Conservation (phyloP, 2,329 filamentous ascomycete species). For the Coniella vitis region DNA sequence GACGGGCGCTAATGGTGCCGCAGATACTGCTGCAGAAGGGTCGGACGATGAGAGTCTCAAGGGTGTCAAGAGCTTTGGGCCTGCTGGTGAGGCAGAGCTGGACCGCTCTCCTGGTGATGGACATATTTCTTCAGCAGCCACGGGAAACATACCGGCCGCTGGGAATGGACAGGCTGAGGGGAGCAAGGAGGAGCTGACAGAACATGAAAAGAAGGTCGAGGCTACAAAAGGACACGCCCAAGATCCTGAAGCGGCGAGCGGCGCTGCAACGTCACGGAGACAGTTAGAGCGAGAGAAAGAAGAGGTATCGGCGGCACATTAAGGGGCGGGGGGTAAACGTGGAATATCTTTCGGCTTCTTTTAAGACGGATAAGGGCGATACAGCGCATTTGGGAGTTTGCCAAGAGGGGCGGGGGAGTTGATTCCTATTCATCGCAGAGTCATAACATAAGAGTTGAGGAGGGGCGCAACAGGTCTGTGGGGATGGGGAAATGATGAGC, state of each 20-base stretch:
- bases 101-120: not conserved
- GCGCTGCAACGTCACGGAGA: constrained; percentile 1
- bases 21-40: constrained; percentile 16
- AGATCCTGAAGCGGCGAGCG: constrained; percentile 10
- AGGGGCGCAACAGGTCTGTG: no score
- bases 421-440: no score
- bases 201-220: constrained; percentile 12
- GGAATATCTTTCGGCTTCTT: no score
- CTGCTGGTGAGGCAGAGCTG: not conserved
- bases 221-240: constrained; percentile 8
- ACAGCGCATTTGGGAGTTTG: constrained; percentile 7
- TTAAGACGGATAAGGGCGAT: no score
- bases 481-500: no score
- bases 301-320: no score
- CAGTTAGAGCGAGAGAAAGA: constrained; percentile 2
- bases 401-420: not conserved
- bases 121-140: no score
- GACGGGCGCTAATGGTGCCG: not conserved
- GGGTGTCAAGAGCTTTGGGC: constrained; percentile 17
- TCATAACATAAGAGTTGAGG: no score
- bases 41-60: constrained; percentile 20
- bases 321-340: no score
- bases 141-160: no score
- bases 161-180: not conserved
- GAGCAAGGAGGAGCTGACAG: not conserved